Percentiles rank a stretch among this genome's conserved stretches.
These are phyloP conservation scores for Globisporangium viniferum DNA, from an alignment of 352 stramenopile genomes.

Conservation along the genomic window DNA sequence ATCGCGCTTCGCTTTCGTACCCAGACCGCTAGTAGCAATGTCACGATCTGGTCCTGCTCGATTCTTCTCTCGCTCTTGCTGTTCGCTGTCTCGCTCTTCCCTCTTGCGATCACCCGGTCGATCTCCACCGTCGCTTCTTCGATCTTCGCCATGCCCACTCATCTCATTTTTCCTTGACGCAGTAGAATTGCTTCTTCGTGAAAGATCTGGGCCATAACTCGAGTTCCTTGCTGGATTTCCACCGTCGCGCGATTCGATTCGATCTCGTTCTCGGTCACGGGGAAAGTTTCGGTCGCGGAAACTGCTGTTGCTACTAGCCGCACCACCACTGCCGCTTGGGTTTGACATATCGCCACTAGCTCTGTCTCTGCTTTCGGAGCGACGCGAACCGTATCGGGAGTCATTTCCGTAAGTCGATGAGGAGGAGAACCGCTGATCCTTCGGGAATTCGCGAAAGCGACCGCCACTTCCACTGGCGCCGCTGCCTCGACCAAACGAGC, in stretches of 20 bases:
- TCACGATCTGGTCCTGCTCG: conserved; percentile 24
- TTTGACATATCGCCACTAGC: conserved; percentile 22
- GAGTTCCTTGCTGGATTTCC: conserved; percentile 15
- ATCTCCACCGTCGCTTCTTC: background rate
- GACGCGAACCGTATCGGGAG: conserved; percentile 18
- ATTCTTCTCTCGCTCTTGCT: conserved; percentile 24
- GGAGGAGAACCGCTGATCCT: conserved; percentile 20
- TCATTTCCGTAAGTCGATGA: conserved; percentile 16
- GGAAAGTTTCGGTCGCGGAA: conserved; percentile 37
- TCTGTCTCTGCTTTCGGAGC: conserved; percentile 47
- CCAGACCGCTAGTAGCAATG: conserved; percentile 8
- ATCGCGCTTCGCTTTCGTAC: conserved; percentile 26
- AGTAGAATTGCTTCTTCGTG: conserved; percentile 14
- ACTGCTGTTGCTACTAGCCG: conserved; percentile 11
- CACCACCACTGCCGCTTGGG: conserved; percentile 1
- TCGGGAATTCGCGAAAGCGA: conserved; percentile 36
- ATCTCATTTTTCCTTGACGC: conserved; percentile 25
- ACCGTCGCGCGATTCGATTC: conserved; percentile 24
- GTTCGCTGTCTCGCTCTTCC: conserved; percentile 20
- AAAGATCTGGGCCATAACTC: conserved; percentile 20
- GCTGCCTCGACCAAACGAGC: conserved; percentile 6
- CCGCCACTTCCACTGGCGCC: conserved; percentile 17
- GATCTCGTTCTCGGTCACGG: conserved; percentile 28
- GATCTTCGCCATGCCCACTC: conserved; percentile 25
- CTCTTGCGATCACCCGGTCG: conserved; percentile 9